Evolutionary conservation across 345 rosid genomes (phyloP), one percentile per base, ranked within the genome.

Genomic region (Syzygium grande): DNA sequence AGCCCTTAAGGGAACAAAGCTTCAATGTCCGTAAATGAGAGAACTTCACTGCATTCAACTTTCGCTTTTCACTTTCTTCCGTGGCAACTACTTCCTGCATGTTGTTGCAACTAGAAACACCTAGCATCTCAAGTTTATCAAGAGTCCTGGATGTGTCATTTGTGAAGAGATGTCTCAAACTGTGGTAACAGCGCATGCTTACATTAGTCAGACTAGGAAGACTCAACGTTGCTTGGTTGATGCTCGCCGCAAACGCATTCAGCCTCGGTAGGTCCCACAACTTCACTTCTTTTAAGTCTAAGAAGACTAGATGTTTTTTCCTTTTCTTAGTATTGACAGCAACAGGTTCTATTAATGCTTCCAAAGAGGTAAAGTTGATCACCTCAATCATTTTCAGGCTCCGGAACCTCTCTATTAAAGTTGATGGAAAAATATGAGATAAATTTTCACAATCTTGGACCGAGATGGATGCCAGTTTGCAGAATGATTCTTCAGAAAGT

Each of bases 241-340:
- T 58, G 22, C 68, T n/a, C 14, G 43, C 11, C 30, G 38, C 2
- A 22, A 85, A 7, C 14, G 2, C 7, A 10, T 58, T 2, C 49
- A 85, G 30, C 1, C 61, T 56, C 1, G 14, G 52, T 6, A 85
- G 1, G n/a, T 85, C 8, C 58, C 0, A 10, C 86, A 85, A 85
- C 22, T 16, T 6, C 86, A 85, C 29, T 29, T 34, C 23, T 56
- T 58, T 9, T 4, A 85, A 27, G 6, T 38, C 30, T 2, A 2
- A 0, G 1, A 58, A 30, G 2, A 43, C 46, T 0, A 8, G 10
- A 21, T 2, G 0, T 59, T 86, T 61, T 29, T 84, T 9, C 0
- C 9, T 46, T 49, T 2, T 11, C 52, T 52, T 49, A 3, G 63
- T 0, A 5, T 27, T 14, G 0, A 12, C 1, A 0, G 0, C 9